phyloP scores from a whole-genome alignment of 2,329 filamentous ascomycete species.

The Colletotrichum sp. region DNA sequence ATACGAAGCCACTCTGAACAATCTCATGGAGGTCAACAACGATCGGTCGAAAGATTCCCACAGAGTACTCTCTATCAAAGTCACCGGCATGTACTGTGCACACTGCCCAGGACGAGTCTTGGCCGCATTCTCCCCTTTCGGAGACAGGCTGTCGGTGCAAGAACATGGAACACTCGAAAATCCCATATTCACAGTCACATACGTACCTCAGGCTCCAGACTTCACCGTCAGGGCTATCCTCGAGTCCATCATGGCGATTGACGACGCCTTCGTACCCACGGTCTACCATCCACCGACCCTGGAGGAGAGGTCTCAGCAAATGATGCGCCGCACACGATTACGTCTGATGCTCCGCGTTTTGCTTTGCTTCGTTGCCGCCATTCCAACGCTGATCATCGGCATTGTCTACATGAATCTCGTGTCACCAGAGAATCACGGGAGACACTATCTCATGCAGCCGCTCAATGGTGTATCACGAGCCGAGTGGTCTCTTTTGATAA shows the following conservation, averaged over 20 bases:
- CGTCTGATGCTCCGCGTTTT: slow-evolving; percentile 72
- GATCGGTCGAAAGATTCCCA: slow-evolving; percentile 30
- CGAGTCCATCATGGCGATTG: slow-evolving; percentile 66
- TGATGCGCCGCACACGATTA: slow-evolving; percentile 74
- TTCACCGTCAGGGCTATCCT: slow-evolving; percentile 82
- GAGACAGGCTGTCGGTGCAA: slow-evolving; percentile 60
- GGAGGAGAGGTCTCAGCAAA: slow-evolving; percentile 78
- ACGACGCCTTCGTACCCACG: slow-evolving; percentile 69
- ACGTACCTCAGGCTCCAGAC: slow-evolving; percentile 68
- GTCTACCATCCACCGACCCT: slow-evolving; percentile 83
- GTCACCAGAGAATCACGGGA: slow-evolving; percentile 58
- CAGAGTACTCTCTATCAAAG: slow-evolving; percentile 66
- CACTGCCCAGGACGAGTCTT: slow-evolving; percentile 69
- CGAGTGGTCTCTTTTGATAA: slow-evolving; percentile 79
- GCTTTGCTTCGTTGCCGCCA: slow-evolving; percentile 70
- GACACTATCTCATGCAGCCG: slow-evolving; percentile 71
- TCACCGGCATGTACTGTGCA: slow-evolving; percentile 78
- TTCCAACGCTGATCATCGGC: slow-evolving; percentile 86
- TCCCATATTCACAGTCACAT: slow-evolving; percentile 74
- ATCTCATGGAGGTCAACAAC: slow-evolving; percentile 37
- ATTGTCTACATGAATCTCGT: slow-evolving; percentile 92
- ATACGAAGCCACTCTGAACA: slow-evolving; percentile 60
- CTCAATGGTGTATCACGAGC: slow-evolving; percentile 75
- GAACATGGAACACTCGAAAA: slow-evolving; percentile 60
- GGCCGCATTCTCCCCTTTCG: slow-evolving; percentile 53